Conservation (phyloP, 1,284 basidiomycete species). For the Trichosporon faecale region DNA sequence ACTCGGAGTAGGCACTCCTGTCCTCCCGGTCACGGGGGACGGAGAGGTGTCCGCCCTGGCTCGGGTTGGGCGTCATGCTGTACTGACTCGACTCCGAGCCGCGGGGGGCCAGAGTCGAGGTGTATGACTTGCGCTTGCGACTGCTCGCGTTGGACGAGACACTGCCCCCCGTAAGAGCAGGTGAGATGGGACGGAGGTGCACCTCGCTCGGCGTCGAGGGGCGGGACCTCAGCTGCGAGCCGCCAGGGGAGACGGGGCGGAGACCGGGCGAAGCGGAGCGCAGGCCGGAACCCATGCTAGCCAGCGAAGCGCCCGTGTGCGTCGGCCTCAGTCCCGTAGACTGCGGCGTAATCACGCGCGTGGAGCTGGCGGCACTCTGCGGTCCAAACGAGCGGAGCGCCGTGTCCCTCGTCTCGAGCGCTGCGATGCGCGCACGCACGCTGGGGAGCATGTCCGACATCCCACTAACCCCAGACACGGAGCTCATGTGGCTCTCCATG, state of each 20-base stretch:
- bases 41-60: background rate
- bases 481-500: constrained; percentile 15
- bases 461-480: constrained; percentile 23
- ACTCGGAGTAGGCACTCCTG: constrained; percentile 12
- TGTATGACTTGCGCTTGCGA: constrained; percentile 33
- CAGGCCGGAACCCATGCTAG: background rate
- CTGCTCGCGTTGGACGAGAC: background rate
- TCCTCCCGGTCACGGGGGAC: background rate
- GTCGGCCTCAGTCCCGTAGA: background rate
- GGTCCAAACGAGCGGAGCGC: constrained; percentile 44
- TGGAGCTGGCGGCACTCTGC: background rate
- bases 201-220: background rate
- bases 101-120: constrained; percentile 36
- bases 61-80: background rate
- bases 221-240: background rate
- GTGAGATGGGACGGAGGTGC: background rate
- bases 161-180: constrained; percentile 1
- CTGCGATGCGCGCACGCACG: constrained; percentile 39
- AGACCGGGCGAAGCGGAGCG: background rate
- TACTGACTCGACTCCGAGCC: constrained; percentile 10
- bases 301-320: background rate
- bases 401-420: constrained; percentile 44
- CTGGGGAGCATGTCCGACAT: constrained; percentile 29
- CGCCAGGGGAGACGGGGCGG: background rate
- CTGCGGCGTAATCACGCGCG: background rate